Base-by-base conservation (phyloP, 805 yeast genomes). In the Lipomyces sp. region DNA sequence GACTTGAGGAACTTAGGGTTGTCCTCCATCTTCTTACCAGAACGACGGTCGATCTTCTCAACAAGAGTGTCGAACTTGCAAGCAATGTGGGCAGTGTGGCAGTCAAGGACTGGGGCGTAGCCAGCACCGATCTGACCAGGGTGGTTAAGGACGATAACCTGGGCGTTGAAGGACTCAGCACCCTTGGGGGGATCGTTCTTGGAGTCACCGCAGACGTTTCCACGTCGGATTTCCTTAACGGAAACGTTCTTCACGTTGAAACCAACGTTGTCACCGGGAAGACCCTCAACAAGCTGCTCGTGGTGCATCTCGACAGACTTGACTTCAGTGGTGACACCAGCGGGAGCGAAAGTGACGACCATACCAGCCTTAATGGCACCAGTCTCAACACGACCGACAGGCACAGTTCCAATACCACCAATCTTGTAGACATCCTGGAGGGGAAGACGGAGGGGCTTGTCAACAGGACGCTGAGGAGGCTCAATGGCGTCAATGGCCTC, bases 11-110 rank as follows among this genome's bases (percentile, higher is more conserved):
- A 90, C 81, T 94, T 93, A 77, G 97, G 97, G 77, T 84, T 82
- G 79, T 89, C 93, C 87, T 92, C 96, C 78, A 88, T 82, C 80
- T 85, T 84, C 90, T 94, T 90, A 84, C 96, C 96, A 77, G 97
- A 88, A 83, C 93, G 88, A 84, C 93, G 89, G 87, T 90, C 96
- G 78, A 90, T 89, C 88, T 91, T 88, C 82, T 87, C 87, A 74
- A 89, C 75, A 76, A 90, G 87, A 78, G 87, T 86, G 78, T 87
- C 89, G 85, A 90, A 89, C 83, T 85, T 88, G 84, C 95, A 91
- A 77, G 96, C 94, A 83, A 89, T 90, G 85, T 90, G 96, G 77
- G 94, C 92, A 76, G 95, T 90, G 89, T 91, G 85, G 91, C 96
- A 89, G 83, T 90, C 95, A 78, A 90, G 85, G 74, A 90, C 95